Evolutionary conservation across 208 protist species (phyloP).

Genomic region (Leishmania arabica): DNA sequence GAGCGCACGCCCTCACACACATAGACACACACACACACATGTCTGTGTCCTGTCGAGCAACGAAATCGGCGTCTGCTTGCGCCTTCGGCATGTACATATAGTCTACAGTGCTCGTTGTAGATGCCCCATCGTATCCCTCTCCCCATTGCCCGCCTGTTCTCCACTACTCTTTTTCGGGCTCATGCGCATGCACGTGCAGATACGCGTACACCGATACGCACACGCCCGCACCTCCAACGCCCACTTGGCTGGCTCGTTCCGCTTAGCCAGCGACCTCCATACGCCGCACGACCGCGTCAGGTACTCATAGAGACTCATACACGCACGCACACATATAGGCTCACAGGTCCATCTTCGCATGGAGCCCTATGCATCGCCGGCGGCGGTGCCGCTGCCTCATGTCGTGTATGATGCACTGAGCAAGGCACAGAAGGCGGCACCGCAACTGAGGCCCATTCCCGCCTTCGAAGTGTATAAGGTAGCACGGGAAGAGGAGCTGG

Average conservation of each 20-base stretch:
- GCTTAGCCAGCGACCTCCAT: not conserved
- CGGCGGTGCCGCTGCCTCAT: not conserved
- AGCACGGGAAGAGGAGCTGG: conserved; percentile 81
- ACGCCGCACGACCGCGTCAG: not conserved
- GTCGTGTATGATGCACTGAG: conserved; percentile 63
- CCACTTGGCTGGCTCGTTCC: not conserved
- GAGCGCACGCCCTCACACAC: not conserved
- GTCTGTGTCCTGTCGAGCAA: not conserved
- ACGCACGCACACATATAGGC: not conserved
- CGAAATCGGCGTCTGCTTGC: not conserved
- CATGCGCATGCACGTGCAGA: not conserved
- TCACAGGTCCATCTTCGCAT: conserved; percentile 1
- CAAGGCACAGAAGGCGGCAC: conserved; percentile 39
- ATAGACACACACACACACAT: not conserved
- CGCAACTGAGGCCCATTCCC: conserved; percentile 47
- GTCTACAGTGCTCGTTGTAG: not conserved
- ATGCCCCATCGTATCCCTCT: not conserved
- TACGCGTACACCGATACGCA: conserved; percentile 1
- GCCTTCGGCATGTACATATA: not conserved
- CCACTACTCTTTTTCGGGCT: not conserved
- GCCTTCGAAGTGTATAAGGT: conserved; percentile 81
- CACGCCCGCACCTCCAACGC: not conserved
- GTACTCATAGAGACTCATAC: not conserved
- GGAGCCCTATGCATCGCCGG: conserved; percentile 6
- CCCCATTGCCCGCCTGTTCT: not conserved